Conservation (phyloP, 805 yeast genomes). For the Kuraishia borneana region DNA sequence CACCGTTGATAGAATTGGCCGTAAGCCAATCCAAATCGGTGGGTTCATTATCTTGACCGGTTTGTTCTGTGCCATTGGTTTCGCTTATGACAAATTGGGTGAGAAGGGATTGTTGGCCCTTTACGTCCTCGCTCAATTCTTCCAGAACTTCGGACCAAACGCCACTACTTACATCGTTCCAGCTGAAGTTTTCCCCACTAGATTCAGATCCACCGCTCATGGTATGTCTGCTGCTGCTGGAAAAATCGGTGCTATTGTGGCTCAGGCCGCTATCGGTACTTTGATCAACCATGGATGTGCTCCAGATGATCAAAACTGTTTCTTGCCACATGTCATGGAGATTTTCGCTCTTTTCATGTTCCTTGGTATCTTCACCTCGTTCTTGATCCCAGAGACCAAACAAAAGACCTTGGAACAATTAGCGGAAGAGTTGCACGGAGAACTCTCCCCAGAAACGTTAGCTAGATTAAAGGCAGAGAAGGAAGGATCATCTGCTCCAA, state of each 20-base stretch:
- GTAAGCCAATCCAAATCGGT: conserved; percentile 43
- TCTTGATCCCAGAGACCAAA: conserved; percentile 70
- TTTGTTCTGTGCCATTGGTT: conserved; percentile 46
- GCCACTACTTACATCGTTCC: conserved; percentile 53
- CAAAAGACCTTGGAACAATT: conserved; percentile 72
- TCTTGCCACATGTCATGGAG: conserved; percentile 76
- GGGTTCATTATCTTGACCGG: conserved; percentile 47
- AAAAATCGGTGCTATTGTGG: conserved; percentile 54
- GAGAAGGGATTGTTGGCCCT: conserved; percentile 39
- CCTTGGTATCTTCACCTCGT: conserved; percentile 46
- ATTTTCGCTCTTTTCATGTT: conserved; percentile 78
- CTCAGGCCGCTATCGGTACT: conserved; percentile 66
- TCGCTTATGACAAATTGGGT: conserved; percentile 40
- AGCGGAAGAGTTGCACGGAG: conserved; percentile 63
- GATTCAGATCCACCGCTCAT: conserved; percentile 56
- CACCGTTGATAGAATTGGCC: conserved; percentile 44
- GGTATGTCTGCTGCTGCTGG: conserved; percentile 58
- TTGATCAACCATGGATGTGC: conserved; percentile 63
- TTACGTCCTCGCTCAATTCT: conserved; percentile 50
- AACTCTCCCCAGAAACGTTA: conserved; percentile 19
- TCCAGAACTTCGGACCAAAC: conserved; percentile 61
- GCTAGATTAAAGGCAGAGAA: not conserved
- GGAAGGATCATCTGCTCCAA: not conserved
- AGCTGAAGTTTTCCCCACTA: conserved; percentile 57
- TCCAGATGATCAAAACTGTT: conserved; percentile 44